These are phyloP conservation scores for Chlamydomonas sp. DNA, from an alignment of 139 green algal species.

Conservation along the genomic window DNA sequence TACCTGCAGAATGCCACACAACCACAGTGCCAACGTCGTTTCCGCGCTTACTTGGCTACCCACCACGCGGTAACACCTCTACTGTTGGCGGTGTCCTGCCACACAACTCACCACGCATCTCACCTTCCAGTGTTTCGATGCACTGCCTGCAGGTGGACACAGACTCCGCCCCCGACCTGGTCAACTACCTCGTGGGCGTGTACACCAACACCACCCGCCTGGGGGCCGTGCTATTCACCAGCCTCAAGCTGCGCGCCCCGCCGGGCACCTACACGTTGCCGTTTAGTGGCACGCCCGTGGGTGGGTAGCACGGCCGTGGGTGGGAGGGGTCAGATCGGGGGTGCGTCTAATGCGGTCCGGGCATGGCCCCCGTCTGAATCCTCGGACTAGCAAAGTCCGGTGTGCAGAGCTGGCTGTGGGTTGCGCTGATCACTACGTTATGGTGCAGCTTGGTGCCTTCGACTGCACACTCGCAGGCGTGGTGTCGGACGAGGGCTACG, in stretches of 20 bases:
- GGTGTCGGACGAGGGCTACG: too few relatives aligned
- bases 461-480: too few relatives aligned
- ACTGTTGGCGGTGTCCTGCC: not conserved
- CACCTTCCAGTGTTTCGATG: not conserved
- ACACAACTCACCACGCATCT: not conserved
- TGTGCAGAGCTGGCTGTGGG: too few relatives aligned
- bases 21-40: too few relatives aligned
- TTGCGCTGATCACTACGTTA: too few relatives aligned
- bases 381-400: too few relatives aligned
- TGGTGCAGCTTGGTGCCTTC: too few relatives aligned
- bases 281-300: not conserved
- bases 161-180: too few relatives aligned
- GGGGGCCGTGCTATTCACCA: not conserved
- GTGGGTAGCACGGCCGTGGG: not conserved
- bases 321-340: not conserved
- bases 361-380: not conserved
- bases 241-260: not conserved
- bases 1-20: too few relatives aligned
- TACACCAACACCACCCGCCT: not conserved
- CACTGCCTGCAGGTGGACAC: not conserved
- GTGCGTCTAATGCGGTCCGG: not conserved
- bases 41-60: too few relatives aligned
- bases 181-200: not conserved
- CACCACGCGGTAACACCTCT: not conserved
- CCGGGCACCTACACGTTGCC: slow-evolving; percentile 7